Percentiles rank a stretch among this genome's conserved stretches.
Conservation (phyloP, 371 early-diverging fungal species). For the Funneliformis caledonium region DNA sequence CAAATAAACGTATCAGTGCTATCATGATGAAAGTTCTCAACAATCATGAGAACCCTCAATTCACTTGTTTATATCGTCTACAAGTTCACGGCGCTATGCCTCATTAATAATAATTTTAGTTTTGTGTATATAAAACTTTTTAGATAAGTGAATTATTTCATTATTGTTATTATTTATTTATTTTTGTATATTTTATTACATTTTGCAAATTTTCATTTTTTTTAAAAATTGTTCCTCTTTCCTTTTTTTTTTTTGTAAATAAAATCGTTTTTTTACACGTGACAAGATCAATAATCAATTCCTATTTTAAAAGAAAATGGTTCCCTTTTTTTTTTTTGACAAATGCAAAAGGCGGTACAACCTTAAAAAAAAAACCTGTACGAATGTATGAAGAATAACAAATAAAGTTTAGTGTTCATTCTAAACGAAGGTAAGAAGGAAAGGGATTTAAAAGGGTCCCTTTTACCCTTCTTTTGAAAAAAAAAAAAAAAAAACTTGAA, state of each 20-base stretch:
- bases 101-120: not conserved
- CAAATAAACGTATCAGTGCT: slow-evolving; percentile 9
- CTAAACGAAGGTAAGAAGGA: not conserved
- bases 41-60: slow-evolving; percentile 7
- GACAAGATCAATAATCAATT: no score
- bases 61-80: slow-evolving; percentile 20
- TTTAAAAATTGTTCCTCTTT: no score
- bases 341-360: not conserved
- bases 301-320: no score
- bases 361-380: not conserved
- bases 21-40: slow-evolving; percentile 3
- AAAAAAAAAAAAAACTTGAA: no score
- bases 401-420: not conserved
- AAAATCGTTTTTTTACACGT: no score
- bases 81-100: slow-evolving; percentile 10
- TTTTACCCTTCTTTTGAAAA: not conserved
- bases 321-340: not conserved
- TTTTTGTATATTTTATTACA: no score
- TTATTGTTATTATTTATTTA: no score
- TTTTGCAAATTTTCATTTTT: no score
- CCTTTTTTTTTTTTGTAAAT: no score
- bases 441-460: not conserved
- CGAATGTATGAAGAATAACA: not conserved
- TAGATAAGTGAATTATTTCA: no score
- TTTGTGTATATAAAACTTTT: no score